These are phyloP conservation scores for Pseudogymnoascus sp. DNA, from an alignment of 2,329 filamentous ascomycete genomes.

Conservation along the genomic window DNA sequence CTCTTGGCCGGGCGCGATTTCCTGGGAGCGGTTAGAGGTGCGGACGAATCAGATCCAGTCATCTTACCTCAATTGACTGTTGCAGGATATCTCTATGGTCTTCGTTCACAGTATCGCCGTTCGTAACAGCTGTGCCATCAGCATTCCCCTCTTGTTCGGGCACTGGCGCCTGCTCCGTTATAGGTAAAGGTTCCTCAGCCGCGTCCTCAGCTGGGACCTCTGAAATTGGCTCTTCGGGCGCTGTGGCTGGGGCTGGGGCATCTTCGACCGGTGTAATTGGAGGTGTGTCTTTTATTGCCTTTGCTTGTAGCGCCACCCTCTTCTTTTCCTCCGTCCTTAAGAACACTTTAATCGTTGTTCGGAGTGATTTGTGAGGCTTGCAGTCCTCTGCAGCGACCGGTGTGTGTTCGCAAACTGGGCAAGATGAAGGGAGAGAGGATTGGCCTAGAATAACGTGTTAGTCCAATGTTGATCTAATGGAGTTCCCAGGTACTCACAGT, in stretches of 20 bases:
- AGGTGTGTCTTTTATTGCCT: slow-evolving; percentile 31
- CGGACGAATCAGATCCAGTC: not conserved
- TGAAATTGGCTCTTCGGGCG: slow-evolving; percentile 8
- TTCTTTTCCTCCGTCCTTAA: slow-evolving; percentile 88
- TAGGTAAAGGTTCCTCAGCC: slow-evolving; percentile 8
- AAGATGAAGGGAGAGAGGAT: slow-evolving; percentile 64
- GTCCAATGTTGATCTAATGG: not conserved
- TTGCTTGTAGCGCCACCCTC: slow-evolving; percentile 53
- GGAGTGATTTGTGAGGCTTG: slow-evolving; percentile 80
- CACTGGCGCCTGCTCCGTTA: slow-evolving; percentile 9
- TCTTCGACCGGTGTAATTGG: slow-evolving; percentile 25
- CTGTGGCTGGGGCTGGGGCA: slow-evolving; percentile 9
- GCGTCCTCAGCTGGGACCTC: slow-evolving; percentile 10
- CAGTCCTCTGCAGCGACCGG: slow-evolving; percentile 81
- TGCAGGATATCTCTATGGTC: slow-evolving; percentile 30
- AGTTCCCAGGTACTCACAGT: slow-evolving; percentile 48
- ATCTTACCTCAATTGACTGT: slow-evolving; percentile 30
- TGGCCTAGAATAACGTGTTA: slow-evolving; percentile 50
- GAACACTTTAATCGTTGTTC: slow-evolving; percentile 86
- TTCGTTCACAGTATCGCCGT: slow-evolving; percentile 13
- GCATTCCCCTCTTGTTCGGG: slow-evolving; percentile 9
- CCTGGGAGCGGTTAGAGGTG: slow-evolving; percentile 21
- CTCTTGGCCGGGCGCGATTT: slow-evolving; percentile 27
- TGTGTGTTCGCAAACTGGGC: slow-evolving; percentile 87
- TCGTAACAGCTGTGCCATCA: slow-evolving; percentile 11